A percentile compares a stretch with the other conserved stretches of the same genome.
Evolutionary conservation across 2,329 filamentous ascomycete species (phyloP).

Genomic region (Ceratocystis huliohia): DNA sequence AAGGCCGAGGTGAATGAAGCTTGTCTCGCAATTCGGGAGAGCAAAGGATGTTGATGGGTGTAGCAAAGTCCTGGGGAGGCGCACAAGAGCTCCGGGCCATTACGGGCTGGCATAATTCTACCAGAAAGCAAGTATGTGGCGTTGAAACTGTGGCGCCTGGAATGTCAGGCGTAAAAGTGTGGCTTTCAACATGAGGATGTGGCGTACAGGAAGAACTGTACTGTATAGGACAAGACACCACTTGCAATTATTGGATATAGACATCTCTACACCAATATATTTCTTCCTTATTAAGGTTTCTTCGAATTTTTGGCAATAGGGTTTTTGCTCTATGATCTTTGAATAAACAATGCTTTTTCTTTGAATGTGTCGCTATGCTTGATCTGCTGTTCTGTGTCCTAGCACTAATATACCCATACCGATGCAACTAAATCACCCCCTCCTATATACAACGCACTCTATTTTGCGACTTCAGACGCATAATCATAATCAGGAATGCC

Average conservation of each 20-base stretch:
- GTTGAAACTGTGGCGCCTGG: constrained; percentile 11
- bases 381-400: constrained; percentile 8
- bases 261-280: too few relatives aligned
- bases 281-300: too few relatives aligned
- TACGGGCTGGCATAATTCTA: constrained; percentile 12
- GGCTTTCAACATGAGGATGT: background rate
- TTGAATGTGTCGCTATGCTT: background rate
- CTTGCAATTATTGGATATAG: too few relatives aligned
- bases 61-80: background rate
- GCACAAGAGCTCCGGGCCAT: constrained; percentile 14
- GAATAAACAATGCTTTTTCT: background rate
- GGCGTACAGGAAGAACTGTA: background rate
- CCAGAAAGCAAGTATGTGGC: background rate
- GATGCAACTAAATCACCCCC: background rate
- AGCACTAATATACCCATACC: background rate
- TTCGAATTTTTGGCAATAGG: background rate
- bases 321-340: background rate
- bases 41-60: constrained; percentile 5
- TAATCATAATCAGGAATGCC: constrained; percentile 16
- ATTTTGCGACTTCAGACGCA: constrained; percentile 4
- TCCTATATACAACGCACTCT: background rate
- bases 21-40: constrained; percentile 7
- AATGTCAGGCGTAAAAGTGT: constrained; percentile 14
- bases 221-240: too few relatives aligned
- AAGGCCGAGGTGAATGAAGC: constrained; percentile 4